phyloP scores from a whole-genome alignment of 768 basidiomycete genomes.

The Nevesoporus exiguus region DNA sequence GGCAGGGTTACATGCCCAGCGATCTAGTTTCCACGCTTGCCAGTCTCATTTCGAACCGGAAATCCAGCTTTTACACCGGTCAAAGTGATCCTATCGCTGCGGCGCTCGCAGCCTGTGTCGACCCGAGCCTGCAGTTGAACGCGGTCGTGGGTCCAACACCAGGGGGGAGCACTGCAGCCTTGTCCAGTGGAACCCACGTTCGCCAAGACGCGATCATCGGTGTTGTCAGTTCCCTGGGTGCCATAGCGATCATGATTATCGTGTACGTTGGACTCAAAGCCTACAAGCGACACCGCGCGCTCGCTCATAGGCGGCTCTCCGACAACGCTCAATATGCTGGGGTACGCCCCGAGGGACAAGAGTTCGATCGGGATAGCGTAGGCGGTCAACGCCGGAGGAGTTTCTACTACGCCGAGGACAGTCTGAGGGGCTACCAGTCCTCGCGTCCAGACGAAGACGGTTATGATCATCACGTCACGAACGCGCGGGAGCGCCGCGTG shows the following conservation, averaged over 20 bases:
- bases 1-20: conserved; percentile 64
- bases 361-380: conserved; percentile 74
- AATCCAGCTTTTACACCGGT: conserved; percentile 64
- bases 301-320: conserved; percentile 68
- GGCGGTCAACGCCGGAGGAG: conserved; percentile 71
- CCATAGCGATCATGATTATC: conserved; percentile 68
- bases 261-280: conserved; percentile 69
- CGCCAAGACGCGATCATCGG: conserved; percentile 89
- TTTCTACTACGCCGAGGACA: conserved; percentile 88
- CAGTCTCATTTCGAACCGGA: conserved; percentile 55
- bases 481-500: conserved; percentile 56
- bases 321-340: conserved; percentile 45
- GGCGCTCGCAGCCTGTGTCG: conserved; percentile 64
- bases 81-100: conserved; percentile 42
- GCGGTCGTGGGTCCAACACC: conserved; percentile 41
- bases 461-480: conserved; percentile 32
- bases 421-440: conserved; percentile 57
- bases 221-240: conserved; percentile 80
- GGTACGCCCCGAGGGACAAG: conserved; percentile 57
- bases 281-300: conserved; percentile 61
- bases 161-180: conserved; percentile 21
- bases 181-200: conserved; percentile 32
- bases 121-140: conserved; percentile 60
- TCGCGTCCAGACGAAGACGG: conserved; percentile 36
- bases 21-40: conserved; percentile 56